A percentile compares a stretch with the other conserved stretches of the same genome.
Conservation (phyloP, 208 protist genomes). For the Acanthamoeba culbertsoni region DNA sequence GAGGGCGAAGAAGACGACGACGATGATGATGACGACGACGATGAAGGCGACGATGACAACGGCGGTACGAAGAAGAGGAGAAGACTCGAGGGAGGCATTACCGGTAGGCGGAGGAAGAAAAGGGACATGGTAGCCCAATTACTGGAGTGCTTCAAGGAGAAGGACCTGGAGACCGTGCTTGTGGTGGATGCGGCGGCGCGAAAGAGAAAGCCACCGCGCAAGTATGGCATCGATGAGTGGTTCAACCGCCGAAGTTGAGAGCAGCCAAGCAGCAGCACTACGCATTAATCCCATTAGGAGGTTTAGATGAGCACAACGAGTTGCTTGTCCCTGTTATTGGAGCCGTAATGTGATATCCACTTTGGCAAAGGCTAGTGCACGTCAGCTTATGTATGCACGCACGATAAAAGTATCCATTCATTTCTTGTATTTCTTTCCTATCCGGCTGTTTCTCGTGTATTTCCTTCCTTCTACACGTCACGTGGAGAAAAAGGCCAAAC, state of each 20-base stretch:
- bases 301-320: too few relatives aligned
- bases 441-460: too few relatives aligned
- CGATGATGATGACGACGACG: background rate
- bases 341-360: too few relatives aligned
- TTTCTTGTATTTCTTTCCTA: too few relatives aligned
- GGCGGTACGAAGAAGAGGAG: background rate
- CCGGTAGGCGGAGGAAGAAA: background rate
- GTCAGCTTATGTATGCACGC: too few relatives aligned
- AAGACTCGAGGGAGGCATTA: background rate
- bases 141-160: slow-evolving; percentile 27
- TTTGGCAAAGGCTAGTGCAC: too few relatives aligned
- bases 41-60: background rate
- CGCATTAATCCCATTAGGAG: too few relatives aligned
- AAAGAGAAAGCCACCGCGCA: slow-evolving; percentile 33
- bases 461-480: too few relatives aligned
- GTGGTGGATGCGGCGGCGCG: background rate
- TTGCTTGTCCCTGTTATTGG: too few relatives aligned
- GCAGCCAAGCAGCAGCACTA: too few relatives aligned
- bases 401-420: too few relatives aligned
- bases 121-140: slow-evolving; percentile 1
- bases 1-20: background rate
- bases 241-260: background rate
- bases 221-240: slow-evolving; percentile 33
- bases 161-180: slow-evolving; percentile 15
- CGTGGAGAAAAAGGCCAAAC: too few relatives aligned